These are phyloP conservation scores for Agrostemma githago DNA, from an alignment of 148 eudicot species.

Conservation along the genomic window DNA sequence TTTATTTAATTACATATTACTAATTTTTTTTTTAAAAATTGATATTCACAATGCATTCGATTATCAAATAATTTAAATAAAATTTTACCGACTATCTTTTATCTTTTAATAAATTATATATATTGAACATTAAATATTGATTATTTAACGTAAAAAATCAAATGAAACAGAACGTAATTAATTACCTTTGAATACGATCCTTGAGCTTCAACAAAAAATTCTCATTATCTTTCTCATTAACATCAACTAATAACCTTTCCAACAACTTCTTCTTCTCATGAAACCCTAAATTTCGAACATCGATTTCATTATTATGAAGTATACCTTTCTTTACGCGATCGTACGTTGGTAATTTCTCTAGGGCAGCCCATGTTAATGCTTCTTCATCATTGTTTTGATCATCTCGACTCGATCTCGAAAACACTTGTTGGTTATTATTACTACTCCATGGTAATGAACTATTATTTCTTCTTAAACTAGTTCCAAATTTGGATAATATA, in stretches of 20 bases:
- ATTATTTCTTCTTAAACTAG: slow-evolving; percentile 28
- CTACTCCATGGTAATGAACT: slow-evolving; percentile 44
- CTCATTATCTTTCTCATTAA: slow-evolving; percentile 59
- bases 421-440: slow-evolving; percentile 26
- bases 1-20: too few relatives aligned
- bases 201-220: slow-evolving; percentile 54
- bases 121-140: too few relatives aligned
- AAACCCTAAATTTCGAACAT: slow-evolving; percentile 38
- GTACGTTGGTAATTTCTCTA: slow-evolving; percentile 56
- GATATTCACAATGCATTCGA: too few relatives aligned
- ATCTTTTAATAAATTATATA: too few relatives aligned
- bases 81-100: too few relatives aligned
- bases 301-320: slow-evolving; percentile 39
- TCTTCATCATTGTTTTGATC: slow-evolving; percentile 61
- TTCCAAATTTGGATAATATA: slow-evolving; percentile 21
- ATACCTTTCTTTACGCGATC: slow-evolving; percentile 53
- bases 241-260: slow-evolving; percentile 41
- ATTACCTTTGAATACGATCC: slow-evolving; percentile 45
- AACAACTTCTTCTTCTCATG: slow-evolving; percentile 41
- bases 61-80: too few relatives aligned
- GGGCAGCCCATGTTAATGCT: slow-evolving; percentile 59
- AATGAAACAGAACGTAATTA: too few relatives aligned
- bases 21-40: too few relatives aligned
- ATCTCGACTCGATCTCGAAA: slow-evolving; percentile 36
- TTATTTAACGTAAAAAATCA: too few relatives aligned